Base-by-base conservation (phyloP, 2,329 filamentous ascomycete genomes). In the Fusarium tanahbumbuense region DNA sequence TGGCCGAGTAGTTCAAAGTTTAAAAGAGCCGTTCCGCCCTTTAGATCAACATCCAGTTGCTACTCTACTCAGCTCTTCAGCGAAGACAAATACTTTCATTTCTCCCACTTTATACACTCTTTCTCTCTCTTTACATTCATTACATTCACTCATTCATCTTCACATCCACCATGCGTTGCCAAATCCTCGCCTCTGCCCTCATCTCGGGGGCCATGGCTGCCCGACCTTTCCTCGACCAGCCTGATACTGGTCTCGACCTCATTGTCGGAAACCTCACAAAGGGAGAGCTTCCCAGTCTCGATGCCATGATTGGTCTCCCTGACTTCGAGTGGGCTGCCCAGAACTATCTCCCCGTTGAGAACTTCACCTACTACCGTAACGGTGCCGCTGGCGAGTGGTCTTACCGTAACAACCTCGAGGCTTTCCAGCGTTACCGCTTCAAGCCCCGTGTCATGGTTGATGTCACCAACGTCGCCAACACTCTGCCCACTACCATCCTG, bases 311-410 rank as follows among this genome's bases (percentile, higher is more conserved):
- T 13, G 85, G 84, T 18, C 78, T 88, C 9, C 84, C 82, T 2
- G 86, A 88, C 77, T 88, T 87, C 69, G 84, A 88, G 42, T 86
- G 80, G 76, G 83, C 83, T 5, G 86, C 85, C 23, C 79, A 84
- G 57, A 81, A 82, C 54, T 82, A 83, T 69, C 80, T 88, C 71
- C 82, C 84, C 60, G 64, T 70, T 15, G 72, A 77, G 23, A 82
- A 84, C 72, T 88, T 85, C 76, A 86, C 85, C n/a, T 88, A 87
- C 76, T 88, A 88, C 77, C 83, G 85, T 62, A 86, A 85, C 68
- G 86, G 85, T 22, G 85, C 85, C 6, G 85, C 81, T 6, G 86
- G 85, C 63, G 86, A 88, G 77, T 88, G 83, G 82, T 83, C 81
- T 2, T 87, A 87, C 77, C 81, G 86, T 50, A 87, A 87, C 76